Percentiles rank a stretch among this genome's conserved stretches.
These are phyloP conservation scores for Wallacemonas sp. DNA, from an alignment of 208 protist genomes.

Conservation along the genomic window DNA sequence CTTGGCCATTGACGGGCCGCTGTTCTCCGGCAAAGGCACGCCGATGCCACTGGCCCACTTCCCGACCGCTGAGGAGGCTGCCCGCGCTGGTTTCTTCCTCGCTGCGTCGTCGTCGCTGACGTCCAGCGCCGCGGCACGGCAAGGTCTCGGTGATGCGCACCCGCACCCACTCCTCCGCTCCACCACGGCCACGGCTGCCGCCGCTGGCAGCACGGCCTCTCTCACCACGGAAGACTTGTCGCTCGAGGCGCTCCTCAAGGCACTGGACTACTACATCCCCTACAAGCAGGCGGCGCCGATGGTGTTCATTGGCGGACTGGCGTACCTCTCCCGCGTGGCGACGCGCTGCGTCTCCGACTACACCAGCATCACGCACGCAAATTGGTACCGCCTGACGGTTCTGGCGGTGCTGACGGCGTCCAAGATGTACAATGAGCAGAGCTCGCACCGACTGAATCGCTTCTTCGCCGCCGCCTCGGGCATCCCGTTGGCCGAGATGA, in stretches of 20 bases:
- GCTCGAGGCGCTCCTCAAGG: slow-evolving; percentile 39
- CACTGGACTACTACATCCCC: slow-evolving; percentile 27
- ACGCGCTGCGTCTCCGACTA: slow-evolving; percentile 44
- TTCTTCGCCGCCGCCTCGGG: slow-evolving; percentile 52
- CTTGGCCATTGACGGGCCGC: background rate
- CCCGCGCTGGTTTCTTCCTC: slow-evolving; percentile 3
- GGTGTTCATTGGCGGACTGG: slow-evolving; percentile 78
- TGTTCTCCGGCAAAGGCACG: background rate
- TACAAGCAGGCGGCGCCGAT: slow-evolving; percentile 55
- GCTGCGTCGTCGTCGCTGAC: background rate
- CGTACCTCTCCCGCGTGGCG: slow-evolving; percentile 74
- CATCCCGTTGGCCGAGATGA: slow-evolving; percentile 64
- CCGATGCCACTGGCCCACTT: slow-evolving; percentile 6
- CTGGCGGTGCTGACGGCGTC: slow-evolving; percentile 70
- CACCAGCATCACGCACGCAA: slow-evolving; percentile 58
- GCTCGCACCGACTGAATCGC: slow-evolving; percentile 49
- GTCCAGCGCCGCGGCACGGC: slow-evolving; percentile 19
- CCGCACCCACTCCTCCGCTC: slow-evolving; percentile 2
- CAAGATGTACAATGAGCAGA: slow-evolving; percentile 89
- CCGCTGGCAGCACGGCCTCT: background rate
- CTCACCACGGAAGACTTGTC: slow-evolving; percentile 7
- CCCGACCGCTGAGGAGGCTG: slow-evolving; percentile 5
- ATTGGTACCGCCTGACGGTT: slow-evolving; percentile 81
- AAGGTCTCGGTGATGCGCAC: no score
- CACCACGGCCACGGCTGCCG: background rate